A percentile compares a stretch with the other conserved stretches of the same genome.
These are phyloP conservation scores for Kwoniella sp. DNA, from an alignment of 768 basidiomycete genomes.

Conservation along the genomic window DNA sequence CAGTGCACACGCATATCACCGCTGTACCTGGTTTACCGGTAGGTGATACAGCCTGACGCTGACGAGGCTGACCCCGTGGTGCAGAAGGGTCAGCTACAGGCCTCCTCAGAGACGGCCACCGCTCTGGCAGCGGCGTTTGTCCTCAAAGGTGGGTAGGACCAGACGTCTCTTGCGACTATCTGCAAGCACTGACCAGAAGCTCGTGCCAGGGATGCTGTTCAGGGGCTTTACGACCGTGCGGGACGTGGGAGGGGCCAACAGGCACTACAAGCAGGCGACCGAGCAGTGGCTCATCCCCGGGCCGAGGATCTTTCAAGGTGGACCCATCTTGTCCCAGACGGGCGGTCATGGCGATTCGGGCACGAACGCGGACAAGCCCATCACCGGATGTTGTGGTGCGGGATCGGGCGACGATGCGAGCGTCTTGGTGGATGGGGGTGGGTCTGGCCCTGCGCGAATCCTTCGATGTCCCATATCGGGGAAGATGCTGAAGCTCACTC, in stretches of 20 bases:
- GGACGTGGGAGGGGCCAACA: slow-evolving; percentile 28
- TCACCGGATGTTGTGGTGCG: neutral
- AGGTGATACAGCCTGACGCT: neutral
- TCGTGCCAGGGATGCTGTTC: slow-evolving; percentile 32
- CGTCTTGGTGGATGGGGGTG: slow-evolving; percentile 20
- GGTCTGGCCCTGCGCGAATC: neutral
- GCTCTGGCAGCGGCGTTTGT: slow-evolving; percentile 21
- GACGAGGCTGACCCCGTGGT: neutral
- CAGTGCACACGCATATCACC: slow-evolving; percentile 25
- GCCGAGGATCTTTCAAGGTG: slow-evolving; percentile 29
- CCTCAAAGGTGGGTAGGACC: slow-evolving; percentile 17
- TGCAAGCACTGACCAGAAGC: too few relatives aligned
- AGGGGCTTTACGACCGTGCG: slow-evolving; percentile 28
- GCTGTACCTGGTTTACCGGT: slow-evolving; percentile 16
- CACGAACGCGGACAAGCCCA: neutral
- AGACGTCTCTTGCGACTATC: too few relatives aligned
- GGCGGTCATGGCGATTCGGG: slow-evolving; percentile 21
- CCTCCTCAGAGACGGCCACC: slow-evolving; percentile 7
- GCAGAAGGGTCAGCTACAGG: neutral
- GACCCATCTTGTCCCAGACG: slow-evolving; percentile 22
- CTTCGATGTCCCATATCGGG: too few relatives aligned
- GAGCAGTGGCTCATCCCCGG: slow-evolving; percentile 29
- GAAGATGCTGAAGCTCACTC: neutral
- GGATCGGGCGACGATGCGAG: neutral
- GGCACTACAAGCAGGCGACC: slow-evolving; percentile 21